These are phyloP conservation scores for Hypomyces rosellus DNA, from an alignment of 2,329 filamentous ascomycete species.

Conservation along the genomic window DNA sequence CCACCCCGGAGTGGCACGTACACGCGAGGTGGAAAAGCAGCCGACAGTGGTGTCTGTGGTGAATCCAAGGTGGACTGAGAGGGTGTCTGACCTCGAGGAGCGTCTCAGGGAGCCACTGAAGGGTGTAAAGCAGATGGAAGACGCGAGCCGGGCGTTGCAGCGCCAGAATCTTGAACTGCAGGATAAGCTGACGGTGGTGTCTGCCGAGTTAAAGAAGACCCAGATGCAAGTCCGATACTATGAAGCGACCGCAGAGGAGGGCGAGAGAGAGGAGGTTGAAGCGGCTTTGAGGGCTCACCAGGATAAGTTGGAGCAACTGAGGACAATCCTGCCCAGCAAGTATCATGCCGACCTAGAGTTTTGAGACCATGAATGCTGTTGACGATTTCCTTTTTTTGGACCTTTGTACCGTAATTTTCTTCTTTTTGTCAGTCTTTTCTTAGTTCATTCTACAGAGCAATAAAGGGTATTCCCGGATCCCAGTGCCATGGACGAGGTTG, in stretches of 20 bases:
- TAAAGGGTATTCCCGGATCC: no score
- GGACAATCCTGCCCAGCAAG: slow-evolving; percentile 8
- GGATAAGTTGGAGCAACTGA: slow-evolving; percentile 15
- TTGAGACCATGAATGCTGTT: not conserved
- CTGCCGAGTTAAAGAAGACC: slow-evolving; percentile 16
- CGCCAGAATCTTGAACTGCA: slow-evolving; percentile 18
- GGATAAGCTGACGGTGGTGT: slow-evolving; percentile 14
- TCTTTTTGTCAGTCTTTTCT: not conserved
- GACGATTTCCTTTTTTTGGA: not conserved
- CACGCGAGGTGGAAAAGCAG: slow-evolving; percentile 37
- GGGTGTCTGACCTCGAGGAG: slow-evolving; percentile 27
- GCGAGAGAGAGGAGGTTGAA: slow-evolving; percentile 7
- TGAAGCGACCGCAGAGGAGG: slow-evolving; percentile 11
- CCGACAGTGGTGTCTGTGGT: slow-evolving; percentile 33
- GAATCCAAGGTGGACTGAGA: slow-evolving; percentile 24
- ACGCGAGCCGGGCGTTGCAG: slow-evolving; percentile 14
- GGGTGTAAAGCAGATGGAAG: slow-evolving; percentile 13
- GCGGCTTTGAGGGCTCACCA: slow-evolving; percentile 8
- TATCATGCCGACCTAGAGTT: slow-evolving; percentile 3
- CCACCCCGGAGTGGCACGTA: slow-evolving; percentile 39
- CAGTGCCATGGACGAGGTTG: no score
- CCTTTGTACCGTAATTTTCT: not conserved
- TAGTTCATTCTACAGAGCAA: not conserved
- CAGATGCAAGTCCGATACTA: slow-evolving; percentile 15
- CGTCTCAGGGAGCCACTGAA: slow-evolving; percentile 20